Evolutionary conservation across 768 basidiomycete genomes (phyloP).

Genomic region (Boletus pseudo-olivaceus): DNA sequence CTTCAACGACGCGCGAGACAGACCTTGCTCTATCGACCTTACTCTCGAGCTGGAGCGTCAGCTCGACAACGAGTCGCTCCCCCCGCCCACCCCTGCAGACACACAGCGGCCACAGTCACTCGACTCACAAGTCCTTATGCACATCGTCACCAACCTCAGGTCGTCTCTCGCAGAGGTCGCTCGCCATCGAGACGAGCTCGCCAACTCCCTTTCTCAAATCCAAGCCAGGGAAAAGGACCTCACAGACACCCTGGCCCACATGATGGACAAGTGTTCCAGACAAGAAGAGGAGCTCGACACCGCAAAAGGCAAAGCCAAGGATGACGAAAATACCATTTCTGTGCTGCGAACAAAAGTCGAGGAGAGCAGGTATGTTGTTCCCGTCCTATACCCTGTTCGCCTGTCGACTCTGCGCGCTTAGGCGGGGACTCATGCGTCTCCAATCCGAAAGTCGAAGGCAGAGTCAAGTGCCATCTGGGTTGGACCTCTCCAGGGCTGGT

Average conservation of each 20-base stretch:
- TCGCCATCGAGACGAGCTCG: slow-evolving; percentile 69
- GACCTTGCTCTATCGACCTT: slow-evolving; percentile 65
- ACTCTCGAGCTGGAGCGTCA: slow-evolving; percentile 77
- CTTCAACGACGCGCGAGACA: slow-evolving; percentile 13
- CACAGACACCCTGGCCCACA: slow-evolving; percentile 58
- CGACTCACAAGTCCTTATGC: slow-evolving; percentile 72
- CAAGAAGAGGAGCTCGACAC: slow-evolving; percentile 56
- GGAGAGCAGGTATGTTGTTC: slow-evolving; percentile 65
- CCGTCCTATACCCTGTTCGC: neutral
- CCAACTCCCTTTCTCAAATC: slow-evolving; percentile 46
- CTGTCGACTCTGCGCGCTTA: slow-evolving; percentile 26
- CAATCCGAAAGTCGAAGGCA: slow-evolving; percentile 73
- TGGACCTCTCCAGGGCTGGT: slow-evolving; percentile 56
- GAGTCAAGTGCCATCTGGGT: slow-evolving; percentile 46
- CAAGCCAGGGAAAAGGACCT: slow-evolving; percentile 56
- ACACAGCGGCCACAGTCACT: slow-evolving; percentile 47
- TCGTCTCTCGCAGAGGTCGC: slow-evolving; percentile 60
- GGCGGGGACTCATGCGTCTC: slow-evolving; percentile 82
- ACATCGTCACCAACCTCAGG: slow-evolving; percentile 71
- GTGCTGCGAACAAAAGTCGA: slow-evolving; percentile 81
- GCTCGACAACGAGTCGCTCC: slow-evolving; percentile 60
- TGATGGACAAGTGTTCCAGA: slow-evolving; percentile 61
- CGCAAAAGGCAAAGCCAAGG: slow-evolving; percentile 50
- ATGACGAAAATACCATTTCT: slow-evolving; percentile 74
- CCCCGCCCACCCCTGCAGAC: slow-evolving; percentile 41